phyloP scores from a whole-genome alignment of 352 stramenopile genomes.

The Globisporangium paddicum region DNA sequence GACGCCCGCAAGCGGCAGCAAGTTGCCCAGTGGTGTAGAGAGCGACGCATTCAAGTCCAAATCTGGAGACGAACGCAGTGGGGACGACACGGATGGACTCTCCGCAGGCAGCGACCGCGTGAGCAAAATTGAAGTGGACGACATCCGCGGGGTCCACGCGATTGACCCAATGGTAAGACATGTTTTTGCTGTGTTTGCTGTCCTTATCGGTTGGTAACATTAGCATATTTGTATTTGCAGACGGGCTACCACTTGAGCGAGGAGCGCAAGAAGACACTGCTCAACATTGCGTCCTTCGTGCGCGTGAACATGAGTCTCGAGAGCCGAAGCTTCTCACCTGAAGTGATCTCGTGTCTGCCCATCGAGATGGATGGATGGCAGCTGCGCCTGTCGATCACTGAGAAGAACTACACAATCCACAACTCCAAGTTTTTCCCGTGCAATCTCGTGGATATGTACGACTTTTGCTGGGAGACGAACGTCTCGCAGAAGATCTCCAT shows the following conservation, averaged over 20 bases:
- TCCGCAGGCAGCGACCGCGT: conserved; percentile 30
- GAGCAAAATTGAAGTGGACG: conserved; percentile 60
- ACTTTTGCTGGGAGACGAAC: conserved; percentile 87
- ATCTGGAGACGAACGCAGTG: conserved; percentile 28
- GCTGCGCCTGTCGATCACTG: conserved; percentile 76
- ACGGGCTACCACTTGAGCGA: conserved; percentile 63
- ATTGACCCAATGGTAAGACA: conserved; percentile 33
- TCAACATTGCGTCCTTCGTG: conserved; percentile 75
- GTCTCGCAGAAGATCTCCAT: conserved; percentile 72
- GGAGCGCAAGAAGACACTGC: conserved; percentile 51
- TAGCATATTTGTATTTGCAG: conserved; percentile 1
- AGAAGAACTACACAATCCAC: conserved; percentile 88
- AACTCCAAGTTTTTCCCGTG: conserved; percentile 87
- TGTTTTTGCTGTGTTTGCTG: neutral
- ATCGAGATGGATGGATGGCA: conserved; percentile 88
- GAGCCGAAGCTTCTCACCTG: conserved; percentile 74
- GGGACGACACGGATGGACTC: conserved; percentile 37
- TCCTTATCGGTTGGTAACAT: neutral
- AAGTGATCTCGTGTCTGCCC: conserved; percentile 82
- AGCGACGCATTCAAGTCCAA: conserved; percentile 20
- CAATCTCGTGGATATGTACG: conserved; percentile 67
- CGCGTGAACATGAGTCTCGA: conserved; percentile 79
- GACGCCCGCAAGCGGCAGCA: conserved; percentile 21
- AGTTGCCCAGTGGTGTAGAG: conserved; percentile 21
- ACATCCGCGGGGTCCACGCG: conserved; percentile 35